Percentiles rank a stretch among this genome's conserved stretches.
Evolutionary conservation across 768 basidiomycete genomes (phyloP).

Genomic region (Mycena vulgaris): DNA sequence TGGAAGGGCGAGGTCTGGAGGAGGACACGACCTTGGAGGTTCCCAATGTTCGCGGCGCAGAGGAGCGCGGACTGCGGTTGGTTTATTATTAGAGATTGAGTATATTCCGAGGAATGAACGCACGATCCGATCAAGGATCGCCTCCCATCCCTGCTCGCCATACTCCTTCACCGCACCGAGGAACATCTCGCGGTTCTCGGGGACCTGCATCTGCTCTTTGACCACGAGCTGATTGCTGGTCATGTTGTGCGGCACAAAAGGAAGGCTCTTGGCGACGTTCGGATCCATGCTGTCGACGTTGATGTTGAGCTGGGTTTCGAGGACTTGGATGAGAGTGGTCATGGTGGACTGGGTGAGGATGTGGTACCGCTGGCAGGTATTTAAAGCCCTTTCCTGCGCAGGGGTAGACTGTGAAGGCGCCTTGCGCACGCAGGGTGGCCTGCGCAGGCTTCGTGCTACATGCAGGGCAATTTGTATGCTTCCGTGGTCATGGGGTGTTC

Average conservation of each 20-base stretch:
- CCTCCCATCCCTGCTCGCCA: constrained; percentile 39
- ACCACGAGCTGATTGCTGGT: constrained; percentile 57
- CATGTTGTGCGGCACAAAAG: constrained; percentile 51
- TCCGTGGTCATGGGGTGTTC: too few relatives aligned
- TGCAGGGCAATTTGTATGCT: too few relatives aligned
- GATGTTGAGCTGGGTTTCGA: constrained; percentile 45
- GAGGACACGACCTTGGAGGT: constrained; percentile 51
- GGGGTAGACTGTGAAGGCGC: too few relatives aligned
- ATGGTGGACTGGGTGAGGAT: constrained; percentile 21
- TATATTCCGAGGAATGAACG: neutral
- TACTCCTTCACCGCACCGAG: constrained; percentile 40
- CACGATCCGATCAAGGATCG: constrained; percentile 44
- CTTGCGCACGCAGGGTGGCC: too few relatives aligned
- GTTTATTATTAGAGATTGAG: neutral
- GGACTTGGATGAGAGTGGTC: constrained; percentile 33
- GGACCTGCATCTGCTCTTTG: constrained; percentile 44
- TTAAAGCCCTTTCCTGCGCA: too few relatives aligned
- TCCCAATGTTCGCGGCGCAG: constrained; percentile 50
- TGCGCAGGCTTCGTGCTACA: too few relatives aligned
- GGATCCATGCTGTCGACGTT: constrained; percentile 58
- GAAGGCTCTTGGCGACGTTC: constrained; percentile 43
- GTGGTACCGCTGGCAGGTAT: neutral
- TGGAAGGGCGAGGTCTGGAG: constrained; percentile 51
- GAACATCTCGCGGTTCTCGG: constrained; percentile 45
- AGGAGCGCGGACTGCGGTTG: constrained; percentile 49